These are phyloP conservation scores for Toxicodendron radicans DNA, from an alignment of 345 rosid genomes.

Conservation along the genomic window DNA sequence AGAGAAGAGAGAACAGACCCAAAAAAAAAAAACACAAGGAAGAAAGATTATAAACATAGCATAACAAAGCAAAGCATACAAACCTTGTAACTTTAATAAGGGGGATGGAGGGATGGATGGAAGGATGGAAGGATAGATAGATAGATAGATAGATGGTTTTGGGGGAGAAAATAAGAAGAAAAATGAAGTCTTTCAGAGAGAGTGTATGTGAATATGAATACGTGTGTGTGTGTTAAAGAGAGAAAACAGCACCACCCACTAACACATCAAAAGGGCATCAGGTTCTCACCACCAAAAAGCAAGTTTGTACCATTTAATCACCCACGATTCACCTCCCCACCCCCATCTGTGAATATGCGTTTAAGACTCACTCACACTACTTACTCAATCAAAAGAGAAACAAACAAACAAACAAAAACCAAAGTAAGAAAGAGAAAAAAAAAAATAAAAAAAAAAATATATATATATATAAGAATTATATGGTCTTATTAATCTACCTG, in stretches of 20 bases:
- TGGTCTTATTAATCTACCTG: too few relatives aligned
- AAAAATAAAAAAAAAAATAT: too few relatives aligned
- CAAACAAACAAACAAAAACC: neutral
- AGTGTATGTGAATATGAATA: neutral
- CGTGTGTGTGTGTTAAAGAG: constrained; percentile 7
- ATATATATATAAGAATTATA: too few relatives aligned
- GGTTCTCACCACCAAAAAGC: constrained; percentile 41
- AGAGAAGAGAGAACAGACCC: neutral
- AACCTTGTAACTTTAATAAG: constrained; percentile 19
- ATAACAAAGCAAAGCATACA: neutral
- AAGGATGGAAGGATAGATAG: too few relatives aligned
- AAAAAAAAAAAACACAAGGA: neutral
- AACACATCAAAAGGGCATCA: constrained; percentile 65
- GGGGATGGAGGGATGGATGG: neutral
- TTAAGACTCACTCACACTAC: neutral
- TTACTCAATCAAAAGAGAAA: neutral
- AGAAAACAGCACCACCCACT: constrained; percentile 62
- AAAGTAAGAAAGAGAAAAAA: neutral
- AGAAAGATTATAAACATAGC: neutral
- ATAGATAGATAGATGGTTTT: too few relatives aligned
- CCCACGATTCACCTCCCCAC: constrained; percentile 28
- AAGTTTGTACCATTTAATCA: constrained; percentile 20
- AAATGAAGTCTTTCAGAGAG: constrained; percentile 7
- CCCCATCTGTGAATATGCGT: constrained; percentile 36
- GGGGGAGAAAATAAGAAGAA: neutral